These are phyloP conservation scores for Colletotrichum euphorbiae DNA, from an alignment of 2,329 filamentous ascomycete genomes.

Conservation along the genomic window DNA sequence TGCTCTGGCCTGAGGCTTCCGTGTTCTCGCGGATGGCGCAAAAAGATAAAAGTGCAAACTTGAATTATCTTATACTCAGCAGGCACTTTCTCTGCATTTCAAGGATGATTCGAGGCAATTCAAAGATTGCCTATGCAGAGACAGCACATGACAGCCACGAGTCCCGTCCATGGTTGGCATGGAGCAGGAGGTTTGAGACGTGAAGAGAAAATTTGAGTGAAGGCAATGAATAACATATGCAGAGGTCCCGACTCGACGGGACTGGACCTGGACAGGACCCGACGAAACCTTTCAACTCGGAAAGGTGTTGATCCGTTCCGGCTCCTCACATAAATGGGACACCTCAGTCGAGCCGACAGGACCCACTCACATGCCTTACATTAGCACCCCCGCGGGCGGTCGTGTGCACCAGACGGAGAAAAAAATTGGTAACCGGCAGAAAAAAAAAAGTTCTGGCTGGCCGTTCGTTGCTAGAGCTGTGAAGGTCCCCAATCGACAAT, in stretches of 20 bases:
- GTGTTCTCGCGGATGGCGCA: constrained; percentile 30
- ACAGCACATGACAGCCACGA: no score
- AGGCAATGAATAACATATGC: constrained; percentile 10
- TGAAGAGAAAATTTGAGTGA: background rate
- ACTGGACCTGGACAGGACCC: no score
- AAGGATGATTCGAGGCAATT: no score
- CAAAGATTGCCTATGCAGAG: no score
- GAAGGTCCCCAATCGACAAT: constrained; percentile 19
- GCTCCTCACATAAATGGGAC: no score
- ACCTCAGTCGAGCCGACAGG: no score
- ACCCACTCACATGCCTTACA: constrained; percentile 1
- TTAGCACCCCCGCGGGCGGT: constrained; percentile 38
- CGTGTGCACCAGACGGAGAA: constrained; percentile 21
- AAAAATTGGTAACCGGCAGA: constrained; percentile 39
- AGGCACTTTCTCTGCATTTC: no score
- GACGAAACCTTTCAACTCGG: no score
- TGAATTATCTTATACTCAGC: no score
- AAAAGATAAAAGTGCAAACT: background rate
- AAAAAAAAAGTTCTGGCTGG: constrained; percentile 39
- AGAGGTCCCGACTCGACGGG: background rate
- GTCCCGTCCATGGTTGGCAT: no score
- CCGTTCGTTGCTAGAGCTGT: constrained; percentile 22
- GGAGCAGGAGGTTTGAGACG: background rate
- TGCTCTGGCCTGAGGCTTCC: constrained; percentile 6
- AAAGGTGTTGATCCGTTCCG: no score